Conservation (phyloP, 2,329 filamentous ascomycete genomes). For the Colletotrichum camelliae region DNA sequence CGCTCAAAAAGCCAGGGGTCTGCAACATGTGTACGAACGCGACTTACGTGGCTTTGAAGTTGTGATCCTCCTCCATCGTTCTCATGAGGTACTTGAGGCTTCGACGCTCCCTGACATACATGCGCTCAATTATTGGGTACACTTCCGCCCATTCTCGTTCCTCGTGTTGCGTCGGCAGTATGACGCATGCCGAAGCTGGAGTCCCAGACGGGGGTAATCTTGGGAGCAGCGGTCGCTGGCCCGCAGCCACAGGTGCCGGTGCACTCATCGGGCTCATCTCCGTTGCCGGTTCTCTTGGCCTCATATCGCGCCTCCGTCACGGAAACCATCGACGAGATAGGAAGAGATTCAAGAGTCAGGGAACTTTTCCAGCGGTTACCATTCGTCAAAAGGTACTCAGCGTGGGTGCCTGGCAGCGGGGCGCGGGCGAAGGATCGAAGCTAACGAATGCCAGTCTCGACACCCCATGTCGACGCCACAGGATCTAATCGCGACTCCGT, state of each 20-base stretch:
- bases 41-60: conserved; percentile 27
- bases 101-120: conserved; percentile 26
- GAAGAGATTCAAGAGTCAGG: not conserved
- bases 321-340: not conserved
- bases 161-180: conserved; percentile 5
- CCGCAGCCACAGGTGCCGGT: not conserved
- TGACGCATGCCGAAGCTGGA: not conserved
- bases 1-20: not conserved
- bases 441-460: not conserved
- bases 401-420: not conserved
- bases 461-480: not conserved
- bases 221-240: not conserved
- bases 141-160: conserved; percentile 25
- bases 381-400: not conserved
- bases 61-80: conserved; percentile 22
- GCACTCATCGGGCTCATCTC: not conserved
- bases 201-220: not conserved
- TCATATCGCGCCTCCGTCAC: not conserved
- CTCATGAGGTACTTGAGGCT: conserved; percentile 26
- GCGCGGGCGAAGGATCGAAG: not conserved
- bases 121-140: conserved; percentile 24
- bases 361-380: not conserved
- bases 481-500: not conserved
- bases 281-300: not conserved
- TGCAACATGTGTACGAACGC: not conserved